Evolutionary conservation across 2,329 filamentous ascomycete species (phyloP).

Genomic region (Talaromyces sp.): DNA sequence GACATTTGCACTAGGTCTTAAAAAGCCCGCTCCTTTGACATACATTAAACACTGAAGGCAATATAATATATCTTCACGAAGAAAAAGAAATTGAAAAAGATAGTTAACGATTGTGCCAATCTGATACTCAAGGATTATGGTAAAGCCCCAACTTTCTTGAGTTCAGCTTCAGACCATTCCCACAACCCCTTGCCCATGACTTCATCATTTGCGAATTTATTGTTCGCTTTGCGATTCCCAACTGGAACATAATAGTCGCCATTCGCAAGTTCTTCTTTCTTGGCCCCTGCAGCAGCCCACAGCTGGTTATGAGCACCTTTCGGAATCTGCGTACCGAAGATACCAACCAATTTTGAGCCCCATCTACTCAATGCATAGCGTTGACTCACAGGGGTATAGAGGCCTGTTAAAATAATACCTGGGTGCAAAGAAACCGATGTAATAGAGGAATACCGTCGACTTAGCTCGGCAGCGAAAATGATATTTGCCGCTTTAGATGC

Average conservation of each 20-base stretch:
- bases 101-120: not conserved
- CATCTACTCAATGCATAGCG: not conserved
- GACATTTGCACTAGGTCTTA: too few relatives aligned
- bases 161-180: slow-evolving; percentile 36
- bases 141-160: not conserved
- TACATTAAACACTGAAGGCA: too few relatives aligned
- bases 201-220: slow-evolving; percentile 24
- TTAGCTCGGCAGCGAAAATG: too few relatives aligned
- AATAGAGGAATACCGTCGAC: too few relatives aligned
- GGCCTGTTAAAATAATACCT: too few relatives aligned
- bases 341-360: not conserved
- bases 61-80: not conserved
- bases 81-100: not conserved
- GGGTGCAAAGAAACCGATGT: too few relatives aligned
- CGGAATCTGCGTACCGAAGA: not conserved
- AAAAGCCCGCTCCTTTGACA: not conserved
- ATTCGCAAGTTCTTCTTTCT: slow-evolving; percentile 25
- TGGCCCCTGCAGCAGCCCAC: slow-evolving; percentile 34
- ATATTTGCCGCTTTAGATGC: too few relatives aligned
- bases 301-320: slow-evolving; percentile 31
- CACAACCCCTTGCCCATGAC: slow-evolving; percentile 31
- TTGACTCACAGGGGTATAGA: not conserved
- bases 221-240: slow-evolving; percentile 25
- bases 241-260: slow-evolving; percentile 39
- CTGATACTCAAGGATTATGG: not conserved